Base-by-base conservation (phyloP, 2,329 filamentous ascomycete species). In the Colletotrichum plurivorum region DNA sequence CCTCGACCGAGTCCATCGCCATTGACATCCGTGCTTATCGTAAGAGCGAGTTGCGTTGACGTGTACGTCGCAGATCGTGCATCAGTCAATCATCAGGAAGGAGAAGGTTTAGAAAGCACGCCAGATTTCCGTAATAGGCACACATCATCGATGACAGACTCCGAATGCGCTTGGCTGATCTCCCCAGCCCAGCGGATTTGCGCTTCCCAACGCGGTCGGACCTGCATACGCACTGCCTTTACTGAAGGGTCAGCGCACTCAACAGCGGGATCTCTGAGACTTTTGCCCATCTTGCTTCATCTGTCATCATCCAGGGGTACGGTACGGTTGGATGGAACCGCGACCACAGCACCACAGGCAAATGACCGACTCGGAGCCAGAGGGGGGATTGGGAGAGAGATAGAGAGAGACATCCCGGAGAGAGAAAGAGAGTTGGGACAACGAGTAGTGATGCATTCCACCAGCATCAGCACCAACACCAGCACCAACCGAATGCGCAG, bases 161-260 rank as follows among this genome's bases (percentile, higher is more conserved):
- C 55, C 31, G 57, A 52, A 51, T 27, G 57, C 57, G 57, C 57
- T 25, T 51, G 27, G 46, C 46, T 25, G 46, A 52, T 60, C 20
- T 60, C 57, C 27, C 51, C 57, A 25, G 13, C 45, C 36, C 20
- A 41, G 45, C 10, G 25, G 12, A 49, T 49, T 39, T n/a, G 46
- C 27, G 41, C 12, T 22, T 51, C 45, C 57, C n/a, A 51, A 60
- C 31, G 31, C 57, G 57, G 57, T 36, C 31, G 31, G 31, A 36
- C 31, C 31, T 36, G 31, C 31, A 36, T 5, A 36, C 31, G 31
- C 8, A 36, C 31, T 36, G 31, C 31, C 31, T 36, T 36, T 10
- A 10, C 31, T 9, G 8, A 36, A 36, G 9, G 31, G 31, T 36
- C 31, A 10, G 31, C 31, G 31, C 31, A 36, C 8, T 36, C 31